A percentile compares a stretch with the other conserved stretches of the same genome.
phyloP scores from a whole-genome alignment of 371 early-diverging fungal genomes.

The Rhizomucor miehei region DNA sequence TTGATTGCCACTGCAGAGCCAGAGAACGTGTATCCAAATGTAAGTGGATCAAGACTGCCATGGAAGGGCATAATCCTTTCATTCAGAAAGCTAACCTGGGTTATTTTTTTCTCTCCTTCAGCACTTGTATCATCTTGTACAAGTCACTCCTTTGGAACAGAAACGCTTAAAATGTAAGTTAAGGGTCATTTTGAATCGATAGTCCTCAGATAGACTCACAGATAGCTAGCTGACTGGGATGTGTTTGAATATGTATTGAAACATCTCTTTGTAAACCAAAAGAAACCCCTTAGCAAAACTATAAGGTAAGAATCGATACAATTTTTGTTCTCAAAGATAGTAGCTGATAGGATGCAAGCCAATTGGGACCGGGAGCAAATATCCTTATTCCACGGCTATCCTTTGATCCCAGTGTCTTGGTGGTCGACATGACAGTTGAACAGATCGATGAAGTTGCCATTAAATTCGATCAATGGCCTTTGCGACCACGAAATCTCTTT shows the following conservation, averaged over 20 bases:
- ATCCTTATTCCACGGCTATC: conserved; percentile 53
- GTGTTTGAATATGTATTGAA: conserved; percentile 57
- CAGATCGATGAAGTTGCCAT: conserved; percentile 56
- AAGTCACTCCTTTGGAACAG: conserved; percentile 41
- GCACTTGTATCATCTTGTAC: conserved; percentile 47
- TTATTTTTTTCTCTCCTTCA: conserved; percentile 1
- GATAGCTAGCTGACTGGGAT: conserved; percentile 59
- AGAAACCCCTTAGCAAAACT: conserved; percentile 40
- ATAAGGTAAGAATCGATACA: conserved; percentile 42
- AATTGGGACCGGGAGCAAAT: conserved; percentile 61
- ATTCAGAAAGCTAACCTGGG: too few relatives aligned
- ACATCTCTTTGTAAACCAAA: conserved; percentile 50
- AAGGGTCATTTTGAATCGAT: too few relatives aligned
- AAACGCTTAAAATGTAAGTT: conserved; percentile 42
- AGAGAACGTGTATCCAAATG: conserved; percentile 31
- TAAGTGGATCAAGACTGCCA: too few relatives aligned
- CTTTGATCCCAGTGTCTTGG: conserved; percentile 41
- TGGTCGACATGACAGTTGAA: conserved; percentile 50
- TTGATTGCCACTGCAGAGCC: conserved; percentile 18
- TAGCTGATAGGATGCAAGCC: too few relatives aligned
- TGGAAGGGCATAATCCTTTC: too few relatives aligned
- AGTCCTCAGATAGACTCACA: too few relatives aligned
- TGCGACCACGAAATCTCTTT: conserved; percentile 50
- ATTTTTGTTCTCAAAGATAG: neutral
- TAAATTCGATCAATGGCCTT: conserved; percentile 64